Evolutionary conservation across 2,329 filamentous ascomycete genomes (phyloP).

Genomic region (Fusarium tuaranense): DNA sequence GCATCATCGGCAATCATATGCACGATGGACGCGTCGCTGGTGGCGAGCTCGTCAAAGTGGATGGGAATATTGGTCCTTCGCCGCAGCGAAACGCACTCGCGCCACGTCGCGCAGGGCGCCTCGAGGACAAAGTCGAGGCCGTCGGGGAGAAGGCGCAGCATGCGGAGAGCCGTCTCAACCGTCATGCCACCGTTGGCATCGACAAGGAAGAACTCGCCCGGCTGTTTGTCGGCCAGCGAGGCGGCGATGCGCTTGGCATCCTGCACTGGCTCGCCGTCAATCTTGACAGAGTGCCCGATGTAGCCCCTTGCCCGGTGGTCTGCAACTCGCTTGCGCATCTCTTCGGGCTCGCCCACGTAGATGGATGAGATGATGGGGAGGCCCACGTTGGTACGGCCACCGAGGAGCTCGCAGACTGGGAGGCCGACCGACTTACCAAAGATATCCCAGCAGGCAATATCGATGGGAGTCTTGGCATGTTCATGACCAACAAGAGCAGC

Average conservation of each 20-base stretch:
- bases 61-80: slow-evolving; percentile 26
- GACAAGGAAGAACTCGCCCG: slow-evolving; percentile 34
- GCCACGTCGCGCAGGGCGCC: slow-evolving; percentile 31
- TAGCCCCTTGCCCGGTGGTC: slow-evolving; percentile 27
- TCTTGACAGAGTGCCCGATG: slow-evolving; percentile 31
- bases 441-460: slow-evolving; percentile 37
- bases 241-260: slow-evolving; percentile 30
- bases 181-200: slow-evolving; percentile 33
- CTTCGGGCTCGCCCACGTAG: slow-evolving; percentile 25
- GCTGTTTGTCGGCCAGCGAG: slow-evolving; percentile 26
- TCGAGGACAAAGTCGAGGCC: slow-evolving; percentile 37
- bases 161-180: slow-evolving; percentile 29
- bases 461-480: slow-evolving; percentile 33
- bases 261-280: slow-evolving; percentile 20
- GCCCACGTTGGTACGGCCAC: slow-evolving; percentile 22
- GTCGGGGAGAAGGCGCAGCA: slow-evolving; percentile 30
- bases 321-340: slow-evolving; percentile 26
- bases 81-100: slow-evolving; percentile 28
- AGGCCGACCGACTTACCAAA: slow-evolving; percentile 33
- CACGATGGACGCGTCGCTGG: slow-evolving; percentile 22
- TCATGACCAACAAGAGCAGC: slow-evolving; percentile 22
- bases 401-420: slow-evolving; percentile 36
- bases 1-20: slow-evolving; percentile 33
- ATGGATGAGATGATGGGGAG: slow-evolving; percentile 38
- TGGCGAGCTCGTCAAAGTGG: slow-evolving; percentile 33